phyloP scores from a whole-genome alignment of 2,329 filamentous ascomycete genomes.

The Aspergillus cejpii region DNA sequence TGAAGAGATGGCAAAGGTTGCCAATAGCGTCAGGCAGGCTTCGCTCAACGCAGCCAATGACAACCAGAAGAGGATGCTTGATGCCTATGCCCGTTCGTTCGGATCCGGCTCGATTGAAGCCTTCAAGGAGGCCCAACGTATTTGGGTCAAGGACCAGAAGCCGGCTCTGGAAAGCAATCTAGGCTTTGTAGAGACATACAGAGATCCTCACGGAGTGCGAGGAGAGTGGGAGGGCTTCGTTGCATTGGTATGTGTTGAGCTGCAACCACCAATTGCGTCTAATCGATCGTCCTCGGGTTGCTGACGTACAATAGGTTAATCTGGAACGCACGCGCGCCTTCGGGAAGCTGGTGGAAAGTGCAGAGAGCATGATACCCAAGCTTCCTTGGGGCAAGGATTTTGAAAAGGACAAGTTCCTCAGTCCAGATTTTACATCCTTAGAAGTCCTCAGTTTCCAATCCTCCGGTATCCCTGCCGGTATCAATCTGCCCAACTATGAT shows the following conservation, averaged over 20 bases:
- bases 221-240: constrained; percentile 84
- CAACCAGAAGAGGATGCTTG: constrained; percentile 65
- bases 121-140: constrained; percentile 73
- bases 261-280: constrained; percentile 1
- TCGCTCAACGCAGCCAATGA: constrained; percentile 65
- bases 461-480: constrained; percentile 56
- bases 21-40: constrained; percentile 60
- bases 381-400: constrained; percentile 84
- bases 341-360: constrained; percentile 71
- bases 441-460: constrained; percentile 79
- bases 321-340: constrained; percentile 85
- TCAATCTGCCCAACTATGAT: constrained; percentile 54
- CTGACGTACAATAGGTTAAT: constrained; percentile 54
- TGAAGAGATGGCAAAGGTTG: constrained; percentile 63
- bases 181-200: constrained; percentile 79
- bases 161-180: constrained; percentile 74
- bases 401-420: constrained; percentile 92
- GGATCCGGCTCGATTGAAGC: constrained; percentile 64
- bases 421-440: constrained; percentile 90
- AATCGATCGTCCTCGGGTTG: constrained; percentile 17
- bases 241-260: constrained; percentile 46
- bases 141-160: constrained; percentile 77
- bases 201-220: constrained; percentile 72
- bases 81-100: constrained; percentile 69
- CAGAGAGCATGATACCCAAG: constrained; percentile 76